Conservation (phyloP, 495 filamentous ascomycete species). For the Penicillium manginii region DNA sequence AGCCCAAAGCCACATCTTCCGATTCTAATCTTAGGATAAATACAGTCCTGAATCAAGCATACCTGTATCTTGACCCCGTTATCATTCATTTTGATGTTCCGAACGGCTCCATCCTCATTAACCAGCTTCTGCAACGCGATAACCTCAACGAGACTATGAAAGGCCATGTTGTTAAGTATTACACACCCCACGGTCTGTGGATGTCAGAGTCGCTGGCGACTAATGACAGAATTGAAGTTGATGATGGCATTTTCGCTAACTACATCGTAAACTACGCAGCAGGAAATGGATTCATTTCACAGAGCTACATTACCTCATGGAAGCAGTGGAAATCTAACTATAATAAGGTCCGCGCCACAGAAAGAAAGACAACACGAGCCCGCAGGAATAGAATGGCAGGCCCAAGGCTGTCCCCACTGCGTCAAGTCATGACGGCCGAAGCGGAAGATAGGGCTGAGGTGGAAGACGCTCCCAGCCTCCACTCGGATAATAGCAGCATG, state of each 20-base stretch:
- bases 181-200: constrained; percentile 34
- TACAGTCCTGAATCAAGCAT: constrained; percentile 21
- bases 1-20: constrained; percentile 18
- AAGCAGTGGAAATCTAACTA: background rate
- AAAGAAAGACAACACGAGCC: background rate
- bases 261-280: constrained; percentile 2
- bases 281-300: constrained; percentile 27
- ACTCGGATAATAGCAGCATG: background rate
- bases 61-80: constrained; percentile 31
- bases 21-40: constrained; percentile 12
- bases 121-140: constrained; percentile 4
- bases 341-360: background rate
- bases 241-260: constrained; percentile 6
- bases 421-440: background rate
- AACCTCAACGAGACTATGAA: constrained; percentile 21
- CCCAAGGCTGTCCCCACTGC: background rate
- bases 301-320: constrained; percentile 1
- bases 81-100: constrained; percentile 17
- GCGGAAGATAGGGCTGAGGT: background rate
- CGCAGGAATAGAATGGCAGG: background rate
- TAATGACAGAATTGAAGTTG: constrained; percentile 1
- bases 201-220: constrained; percentile 2
- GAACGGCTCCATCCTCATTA: background rate
- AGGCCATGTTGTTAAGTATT: constrained; percentile 29
- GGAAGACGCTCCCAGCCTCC: background rate